Evolutionary conservation across 2,329 filamentous ascomycete species (phyloP).

Genomic region (Talaromyces funiculosus): DNA sequence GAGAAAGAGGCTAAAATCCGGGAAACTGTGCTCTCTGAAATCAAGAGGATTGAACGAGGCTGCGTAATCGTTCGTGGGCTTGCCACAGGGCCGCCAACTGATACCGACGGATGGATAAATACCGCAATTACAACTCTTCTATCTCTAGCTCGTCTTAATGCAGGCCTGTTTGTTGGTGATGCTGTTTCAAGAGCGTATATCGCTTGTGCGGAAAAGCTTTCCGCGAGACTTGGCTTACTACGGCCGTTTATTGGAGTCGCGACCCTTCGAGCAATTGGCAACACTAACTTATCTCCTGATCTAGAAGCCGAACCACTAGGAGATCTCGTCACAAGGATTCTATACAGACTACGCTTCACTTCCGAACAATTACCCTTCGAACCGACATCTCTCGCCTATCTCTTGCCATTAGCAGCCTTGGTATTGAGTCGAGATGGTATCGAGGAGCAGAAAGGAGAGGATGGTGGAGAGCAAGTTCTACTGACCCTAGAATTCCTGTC

Average conservation of each 20-base stretch:
- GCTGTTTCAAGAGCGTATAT: slow-evolving; percentile 73
- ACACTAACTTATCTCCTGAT: slow-evolving; percentile 65
- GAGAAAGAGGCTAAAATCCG: slow-evolving; percentile 80
- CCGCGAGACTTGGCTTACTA: slow-evolving; percentile 67
- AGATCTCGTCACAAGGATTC: slow-evolving; percentile 71
- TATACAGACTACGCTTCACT: slow-evolving; percentile 85
- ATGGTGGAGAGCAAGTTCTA: slow-evolving; percentile 82
- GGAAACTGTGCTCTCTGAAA: slow-evolving; percentile 61
- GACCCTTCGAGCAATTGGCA: slow-evolving; percentile 71
- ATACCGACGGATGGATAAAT: slow-evolving; percentile 82
- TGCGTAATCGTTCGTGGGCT: slow-evolving; percentile 80
- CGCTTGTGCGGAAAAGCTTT: slow-evolving; percentile 68
- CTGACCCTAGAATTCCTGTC: slow-evolving; percentile 82
- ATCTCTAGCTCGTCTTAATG: slow-evolving; percentile 67
- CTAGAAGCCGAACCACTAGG: slow-evolving; percentile 76
- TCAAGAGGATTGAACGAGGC: slow-evolving; percentile 69
- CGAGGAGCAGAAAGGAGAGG: slow-evolving; percentile 58
- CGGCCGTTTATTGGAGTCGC: slow-evolving; percentile 82
- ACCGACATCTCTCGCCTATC: slow-evolving; percentile 77
- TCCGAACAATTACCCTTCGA: slow-evolving; percentile 95
- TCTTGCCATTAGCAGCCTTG: slow-evolving; percentile 73
- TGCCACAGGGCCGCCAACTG: slow-evolving; percentile 80
- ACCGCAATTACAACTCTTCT: slow-evolving; percentile 68
- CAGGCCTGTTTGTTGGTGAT: slow-evolving; percentile 74
- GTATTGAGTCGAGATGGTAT: slow-evolving; percentile 76